Percentiles rank a stretch among this genome's conserved stretches.
These are phyloP conservation scores for Xerocomus amazonicus DNA, from an alignment of 1,284 basidiomycete genomes.

Conservation along the genomic window DNA sequence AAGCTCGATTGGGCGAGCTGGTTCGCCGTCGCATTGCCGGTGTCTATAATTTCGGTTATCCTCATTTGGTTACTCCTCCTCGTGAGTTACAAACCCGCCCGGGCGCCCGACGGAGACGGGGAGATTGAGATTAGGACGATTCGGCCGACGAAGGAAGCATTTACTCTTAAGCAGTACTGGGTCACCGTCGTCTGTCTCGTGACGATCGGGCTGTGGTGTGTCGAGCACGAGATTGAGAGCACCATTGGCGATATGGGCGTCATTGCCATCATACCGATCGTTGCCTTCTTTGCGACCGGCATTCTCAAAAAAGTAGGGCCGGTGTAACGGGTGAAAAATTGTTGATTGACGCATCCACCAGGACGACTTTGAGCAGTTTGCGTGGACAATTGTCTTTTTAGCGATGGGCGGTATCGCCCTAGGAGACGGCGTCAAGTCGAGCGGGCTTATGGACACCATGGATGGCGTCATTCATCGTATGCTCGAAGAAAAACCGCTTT, in stretches of 20 bases:
- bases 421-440: slow-evolving; percentile 90
- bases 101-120: slow-evolving; percentile 71
- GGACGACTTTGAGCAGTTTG: slow-evolving; percentile 94
- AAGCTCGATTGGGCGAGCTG: slow-evolving; percentile 88
- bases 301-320: slow-evolving; percentile 82
- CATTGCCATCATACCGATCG: slow-evolving; percentile 91
- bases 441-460: slow-evolving; percentile 81
- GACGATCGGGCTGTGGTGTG: slow-evolving; percentile 91
- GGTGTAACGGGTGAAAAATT: not conserved
- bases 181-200: slow-evolving; percentile 81
- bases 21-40: slow-evolving; percentile 94
- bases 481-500: slow-evolving; percentile 72
- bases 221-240: slow-evolving; percentile 79
- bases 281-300: slow-evolving; percentile 94
- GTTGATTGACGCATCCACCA: slow-evolving; percentile 29
- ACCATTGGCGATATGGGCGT: slow-evolving; percentile 95
- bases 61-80: slow-evolving; percentile 92
- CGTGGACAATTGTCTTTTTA: slow-evolving; percentile 91
- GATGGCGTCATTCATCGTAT: slow-evolving; percentile 67
- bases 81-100: slow-evolving; percentile 73
- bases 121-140: slow-evolving; percentile 81
- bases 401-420: slow-evolving; percentile 99
- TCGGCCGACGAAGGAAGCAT: slow-evolving; percentile 74
- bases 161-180: slow-evolving; percentile 88
- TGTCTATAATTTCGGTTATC: slow-evolving; percentile 80